These are phyloP conservation scores for Geotrichum fermentans DNA, from an alignment of 1,139 yeast genomes.

Conservation along the genomic window DNA sequence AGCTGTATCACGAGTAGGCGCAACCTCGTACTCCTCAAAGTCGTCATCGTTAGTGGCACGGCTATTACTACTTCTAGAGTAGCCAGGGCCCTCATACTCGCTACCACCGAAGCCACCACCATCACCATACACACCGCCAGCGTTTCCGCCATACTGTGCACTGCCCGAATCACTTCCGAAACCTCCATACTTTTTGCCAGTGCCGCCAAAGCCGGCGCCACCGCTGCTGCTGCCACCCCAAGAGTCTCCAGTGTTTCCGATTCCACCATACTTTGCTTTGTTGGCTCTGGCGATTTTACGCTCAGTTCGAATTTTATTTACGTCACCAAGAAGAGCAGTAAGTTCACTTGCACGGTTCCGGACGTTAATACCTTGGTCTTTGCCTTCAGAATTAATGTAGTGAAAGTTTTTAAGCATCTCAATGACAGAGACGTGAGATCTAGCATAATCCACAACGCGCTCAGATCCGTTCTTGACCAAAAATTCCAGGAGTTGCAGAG, in stretches of 20 bases:
- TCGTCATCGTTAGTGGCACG: conserved; percentile 29
- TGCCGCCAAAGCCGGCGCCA: conserved; percentile 38
- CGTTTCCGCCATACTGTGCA: conserved; percentile 40
- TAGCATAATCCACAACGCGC: conserved; percentile 88
- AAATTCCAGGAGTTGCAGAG: conserved; percentile 85
- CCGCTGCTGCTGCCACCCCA: conserved; percentile 24
- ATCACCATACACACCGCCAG: conserved; percentile 65
- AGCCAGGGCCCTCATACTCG: conserved; percentile 36
- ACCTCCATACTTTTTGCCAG: conserved; percentile 40
- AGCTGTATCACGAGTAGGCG: conserved; percentile 16
- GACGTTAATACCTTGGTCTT: conserved; percentile 95
- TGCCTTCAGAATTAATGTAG: conserved; percentile 87
- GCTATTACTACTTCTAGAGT: conserved; percentile 28
- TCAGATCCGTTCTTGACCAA: conserved; percentile 90
- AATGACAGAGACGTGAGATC: conserved; percentile 75
- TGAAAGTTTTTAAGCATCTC: conserved; percentile 92
- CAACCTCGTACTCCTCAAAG: conserved; percentile 66
- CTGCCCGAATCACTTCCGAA: conserved; percentile 35
- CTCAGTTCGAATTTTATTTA: conserved; percentile 69
- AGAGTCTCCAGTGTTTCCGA: no score
- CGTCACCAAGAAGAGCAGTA: conserved; percentile 68
- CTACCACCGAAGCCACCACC: conserved; percentile 65
- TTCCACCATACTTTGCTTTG: conserved; percentile 52
- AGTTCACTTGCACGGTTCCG: conserved; percentile 84
- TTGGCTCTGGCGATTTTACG: conserved; percentile 82